Evolutionary conservation across 2,329 filamentous ascomycete genomes (phyloP), one percentile per base, ranked within the genome.

Genomic region (Akanthomyces muscarius): DNA sequence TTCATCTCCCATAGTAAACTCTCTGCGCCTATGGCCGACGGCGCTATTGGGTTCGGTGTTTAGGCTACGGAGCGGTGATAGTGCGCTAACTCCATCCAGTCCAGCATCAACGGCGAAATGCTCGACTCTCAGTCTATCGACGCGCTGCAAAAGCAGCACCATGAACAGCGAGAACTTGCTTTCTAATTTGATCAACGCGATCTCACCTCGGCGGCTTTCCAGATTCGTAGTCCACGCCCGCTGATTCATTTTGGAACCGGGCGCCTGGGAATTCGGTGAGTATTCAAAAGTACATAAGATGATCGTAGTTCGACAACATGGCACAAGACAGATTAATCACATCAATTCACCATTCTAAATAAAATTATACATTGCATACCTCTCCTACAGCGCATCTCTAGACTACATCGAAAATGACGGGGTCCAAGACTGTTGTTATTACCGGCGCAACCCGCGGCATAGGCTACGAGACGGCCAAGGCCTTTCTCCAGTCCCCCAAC

Each of bases 371-470:
- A n/a, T 21, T 33, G 8, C 6, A 33, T 10, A 10, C 33, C 33
- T 38, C 33, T 38, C 33, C 6, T 38, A 13, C 33, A 38, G 38
- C n/a, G 1, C 33, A 7, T 45, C 23, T 28, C 3, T 44, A 5
- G 5, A 56, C 13, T 30, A 50, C 23, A 45, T 16, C 5, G 10
- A 41, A 16, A 45, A 45, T 58, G 42, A 13, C 30, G 16, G 42
- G 16, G 14, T 52, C 65, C 59, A 71, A 69, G 66, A 70, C 71
- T 48, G 74, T 84, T 64, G 70, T 86, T 25, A 71, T 88, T 65
- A 88, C 86, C 2, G 86, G 86, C 42, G 85, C 77, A 64, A 88
- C 86, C 67, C 86, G 81, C 0, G 86, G 86, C n/a, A 79, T 89
- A 21, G 86, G 87, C 3, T 81, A 80, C 44, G 81, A 88, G 66